Conservation (phyloP, 768 basidiomycete species). For the Tremella yokohamensis region DNA sequence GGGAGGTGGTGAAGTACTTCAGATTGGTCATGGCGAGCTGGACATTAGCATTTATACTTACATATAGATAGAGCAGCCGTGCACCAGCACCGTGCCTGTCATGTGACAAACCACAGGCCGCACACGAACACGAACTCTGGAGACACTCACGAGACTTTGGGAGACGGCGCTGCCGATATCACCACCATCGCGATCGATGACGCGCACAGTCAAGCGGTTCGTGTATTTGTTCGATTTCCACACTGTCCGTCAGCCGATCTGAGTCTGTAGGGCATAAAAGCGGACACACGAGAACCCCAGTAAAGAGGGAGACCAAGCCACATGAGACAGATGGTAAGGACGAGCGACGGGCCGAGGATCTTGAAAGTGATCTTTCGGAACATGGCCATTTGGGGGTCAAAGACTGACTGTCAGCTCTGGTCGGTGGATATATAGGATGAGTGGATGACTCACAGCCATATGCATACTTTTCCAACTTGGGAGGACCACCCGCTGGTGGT, state of each 20-base stretch:
- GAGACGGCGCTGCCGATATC: conserved; percentile 50
- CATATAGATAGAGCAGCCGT: too few species aligned
- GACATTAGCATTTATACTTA: background rate
- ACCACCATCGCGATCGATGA: conserved; percentile 53
- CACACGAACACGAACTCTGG: too few species aligned
- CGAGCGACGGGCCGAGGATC: conserved; percentile 46
- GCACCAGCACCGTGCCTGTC: too few species aligned
- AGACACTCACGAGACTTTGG: conserved; percentile 38
- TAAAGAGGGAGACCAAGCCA: conserved; percentile 54
- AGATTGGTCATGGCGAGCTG: conserved; percentile 33
- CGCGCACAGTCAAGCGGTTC: conserved; percentile 52
- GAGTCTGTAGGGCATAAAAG: background rate
- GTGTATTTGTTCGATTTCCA: conserved; percentile 46
- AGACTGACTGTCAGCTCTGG: conserved; percentile 19
- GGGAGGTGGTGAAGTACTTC: conserved; percentile 38
- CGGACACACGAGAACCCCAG: conserved; percentile 45
- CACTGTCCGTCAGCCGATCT: conserved; percentile 17
- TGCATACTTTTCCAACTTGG: conserved; percentile 25
- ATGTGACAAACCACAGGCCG: too few species aligned
- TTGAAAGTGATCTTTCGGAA: conserved; percentile 39
- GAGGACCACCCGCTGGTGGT: background rate
- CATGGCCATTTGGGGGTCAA: conserved; percentile 29
- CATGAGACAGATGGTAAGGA: conserved; percentile 52
- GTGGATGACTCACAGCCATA: conserved; percentile 28
- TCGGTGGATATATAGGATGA: background rate